Conservation (phyloP, 495 filamentous ascomycete genomes). For the Podospora sp. region DNA sequence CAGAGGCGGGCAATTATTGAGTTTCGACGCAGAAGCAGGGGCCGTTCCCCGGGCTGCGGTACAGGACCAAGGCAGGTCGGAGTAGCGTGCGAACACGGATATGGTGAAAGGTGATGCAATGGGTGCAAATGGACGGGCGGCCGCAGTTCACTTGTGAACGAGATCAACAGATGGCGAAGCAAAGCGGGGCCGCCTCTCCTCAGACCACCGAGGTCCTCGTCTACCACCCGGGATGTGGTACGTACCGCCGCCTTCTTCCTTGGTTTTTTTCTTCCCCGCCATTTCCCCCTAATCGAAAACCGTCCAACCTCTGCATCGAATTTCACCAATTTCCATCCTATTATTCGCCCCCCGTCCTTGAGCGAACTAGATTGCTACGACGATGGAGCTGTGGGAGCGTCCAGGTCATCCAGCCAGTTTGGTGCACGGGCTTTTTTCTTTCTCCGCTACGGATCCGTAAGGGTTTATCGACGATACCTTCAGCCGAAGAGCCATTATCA, state of each 20-base stretch:
- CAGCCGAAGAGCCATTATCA: too few species aligned
- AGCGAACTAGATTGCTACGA: too few species aligned
- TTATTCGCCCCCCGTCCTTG: neutral
- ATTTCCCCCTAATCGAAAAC: slow-evolving; percentile 14
- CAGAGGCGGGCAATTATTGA: slow-evolving; percentile 1
- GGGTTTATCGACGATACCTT: neutral
- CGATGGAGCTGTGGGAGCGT: too few species aligned
- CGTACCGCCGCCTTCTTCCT: neutral
- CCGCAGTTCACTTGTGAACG: slow-evolving; percentile 22
- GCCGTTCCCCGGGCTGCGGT: slow-evolving; percentile 16
- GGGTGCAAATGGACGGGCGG: slow-evolving; percentile 22
- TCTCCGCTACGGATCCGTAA: neutral
- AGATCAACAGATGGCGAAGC: neutral
- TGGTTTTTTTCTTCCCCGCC: neutral
- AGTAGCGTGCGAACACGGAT: neutral
- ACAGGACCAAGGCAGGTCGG: slow-evolving; percentile 5
- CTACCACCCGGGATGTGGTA: neutral
- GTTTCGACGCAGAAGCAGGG: neutral
- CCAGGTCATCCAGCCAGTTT: too few species aligned
- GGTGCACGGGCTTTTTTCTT: too few species aligned
- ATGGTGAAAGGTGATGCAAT: slow-evolving; percentile 29
- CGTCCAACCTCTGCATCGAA: slow-evolving; percentile 3
- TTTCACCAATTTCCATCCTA: slow-evolving; percentile 13
- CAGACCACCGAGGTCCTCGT: too few species aligned
- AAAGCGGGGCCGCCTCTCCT: neutral